Base-by-base conservation (phyloP, 192 early-diverging fungal genomes). In the Entomortierella beljakovae region DNA sequence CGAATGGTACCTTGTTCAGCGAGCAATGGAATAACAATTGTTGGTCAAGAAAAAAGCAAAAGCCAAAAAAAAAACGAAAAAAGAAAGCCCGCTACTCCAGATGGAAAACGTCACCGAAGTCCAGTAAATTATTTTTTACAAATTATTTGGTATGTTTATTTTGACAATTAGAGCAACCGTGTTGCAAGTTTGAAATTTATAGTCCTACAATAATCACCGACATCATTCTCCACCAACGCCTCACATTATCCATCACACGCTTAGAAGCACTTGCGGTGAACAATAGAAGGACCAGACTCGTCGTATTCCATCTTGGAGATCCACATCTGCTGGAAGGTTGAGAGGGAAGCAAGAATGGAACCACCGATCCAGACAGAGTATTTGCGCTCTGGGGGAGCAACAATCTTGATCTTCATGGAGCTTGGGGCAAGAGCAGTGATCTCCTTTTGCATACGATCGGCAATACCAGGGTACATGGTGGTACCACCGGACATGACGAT, bases 341-440 rank as follows among this genome's bases (percentile, higher is more conserved):
- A 95, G 62, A 97, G 92, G 42, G 97, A 96, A 62, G 96, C 94
- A 34, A 97, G 88, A 62, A 98, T 97, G 64, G 96, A 97, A 61
- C 97, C 97, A 88, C 97, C 97, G 81, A 98, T 96, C 95, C 97
- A 98, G 86, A 94, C 96, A 62, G 97, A 97, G 92, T 95, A 97
- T 87, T 97, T 97, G 82, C 97, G 90, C 85, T 98, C 97, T 55
- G 96, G 95, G 48, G 96, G 97, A 66, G 95, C 95, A 83, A 95
- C 94, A 80, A 98, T 96, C 92, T 95, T 93, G 88, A 97, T 91
- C 90, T 94, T 95, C 93, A 94, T 97, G 68, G 91, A 92, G 68
- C 92, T 93, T 54, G 97, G 97, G 46, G 94, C 96, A 79, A 97
- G 89, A 38, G 95, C 91, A 57, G 94, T 93, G 86, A 98, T 93